Base-by-base conservation (phyloP, 768 basidiomycete genomes). In the Hemileccinum rubropunctum region DNA sequence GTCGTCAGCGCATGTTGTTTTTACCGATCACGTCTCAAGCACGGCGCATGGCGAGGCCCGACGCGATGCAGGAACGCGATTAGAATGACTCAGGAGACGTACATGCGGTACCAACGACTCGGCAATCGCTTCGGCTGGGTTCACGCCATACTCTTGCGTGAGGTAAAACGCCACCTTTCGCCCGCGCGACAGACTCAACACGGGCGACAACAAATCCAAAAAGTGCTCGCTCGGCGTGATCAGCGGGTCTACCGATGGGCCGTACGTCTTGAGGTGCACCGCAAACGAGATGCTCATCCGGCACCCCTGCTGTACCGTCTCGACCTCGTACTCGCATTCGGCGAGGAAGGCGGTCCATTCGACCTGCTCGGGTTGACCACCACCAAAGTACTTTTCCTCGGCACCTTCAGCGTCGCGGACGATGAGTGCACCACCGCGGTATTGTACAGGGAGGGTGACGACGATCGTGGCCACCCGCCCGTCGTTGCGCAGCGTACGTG, bases 341-440 rank as follows among this genome's bases (percentile, higher is more conserved):
- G 80, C 75, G 43, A 83, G 71, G 70, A 86, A 85, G 17, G 86
- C 88, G 0, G 82, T 76, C 89, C 89, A 91, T 52, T 91, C 88
- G 51, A 91, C 75, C 56, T 86, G 79, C 6, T 78, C 84, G 28
- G 72, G 70, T 59, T 83, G 82, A 33, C 84, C 82, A 0, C 79
- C 71, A 6, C 79, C 83, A 37, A 74, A 73, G 68, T 84, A 90
- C 51, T 70, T 79, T 62, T 91, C 88, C 47, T 79, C 76, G 7
- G 65, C 62, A 0, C 79, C 81, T 1, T 83, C 79, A 3, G 70
- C 56, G 59, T 82, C 77, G 17, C 77, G 79, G 34, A 91, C 70
- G 48, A 83, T 56, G 35, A 89, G 64, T 2, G 76, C 73, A 6
- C 90, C 90, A 6, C 89, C 89, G 15, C 79, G 79, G 65, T 84